Percentiles rank a stretch among this genome's conserved stretches.
Evolutionary conservation across 1,139 yeast species (phyloP).

Genomic region (Candida buenavistaensis): DNA sequence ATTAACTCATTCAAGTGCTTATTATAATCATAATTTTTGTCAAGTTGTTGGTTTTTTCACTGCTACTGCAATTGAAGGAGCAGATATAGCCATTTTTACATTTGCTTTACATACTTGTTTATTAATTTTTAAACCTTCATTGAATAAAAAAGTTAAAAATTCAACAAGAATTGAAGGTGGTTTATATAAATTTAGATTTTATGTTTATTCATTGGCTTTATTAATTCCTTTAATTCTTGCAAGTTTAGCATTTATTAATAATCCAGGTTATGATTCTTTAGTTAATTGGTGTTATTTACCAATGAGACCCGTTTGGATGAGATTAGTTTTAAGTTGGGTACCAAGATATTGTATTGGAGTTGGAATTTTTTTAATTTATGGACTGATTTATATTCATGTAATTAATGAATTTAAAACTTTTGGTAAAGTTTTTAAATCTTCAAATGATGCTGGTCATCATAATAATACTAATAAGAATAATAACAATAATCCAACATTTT

Average conservation of each 20-base stretch:
- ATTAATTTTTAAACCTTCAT: slow-evolving; percentile 62
- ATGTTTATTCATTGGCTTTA: slow-evolving; percentile 60
- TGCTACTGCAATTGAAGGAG: slow-evolving; percentile 81
- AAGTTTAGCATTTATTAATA: slow-evolving; percentile 63
- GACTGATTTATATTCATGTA: slow-evolving; percentile 73
- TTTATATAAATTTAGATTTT: slow-evolving; percentile 56
- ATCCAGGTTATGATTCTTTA: slow-evolving; percentile 58
- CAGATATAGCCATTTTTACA: slow-evolving; percentile 79
- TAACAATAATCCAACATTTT: slow-evolving; percentile 32
- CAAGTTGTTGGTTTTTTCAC: slow-evolving; percentile 85
- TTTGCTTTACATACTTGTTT: slow-evolving; percentile 84
- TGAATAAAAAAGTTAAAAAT: slow-evolving; percentile 45
- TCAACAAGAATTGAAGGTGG: slow-evolving; percentile 68
- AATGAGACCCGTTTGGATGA: slow-evolving; percentile 69
- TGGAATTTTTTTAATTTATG: slow-evolving; percentile 63
- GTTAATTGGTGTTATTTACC: slow-evolving; percentile 86
- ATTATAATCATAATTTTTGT: slow-evolving; percentile 56
- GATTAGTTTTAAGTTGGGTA: slow-evolving; percentile 76
- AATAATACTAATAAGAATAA: slow-evolving; percentile 10
- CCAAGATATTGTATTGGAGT: slow-evolving; percentile 73
- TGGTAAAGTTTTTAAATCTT: slow-evolving; percentile 46
- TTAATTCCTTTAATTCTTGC: slow-evolving; percentile 70
- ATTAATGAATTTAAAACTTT: slow-evolving; percentile 55
- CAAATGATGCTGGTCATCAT: slow-evolving; percentile 12
- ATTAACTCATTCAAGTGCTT: slow-evolving; percentile 47